phyloP scores from a whole-genome alignment of 495 filamentous ascomycete species.

The Hypoxylon trugodes region DNA sequence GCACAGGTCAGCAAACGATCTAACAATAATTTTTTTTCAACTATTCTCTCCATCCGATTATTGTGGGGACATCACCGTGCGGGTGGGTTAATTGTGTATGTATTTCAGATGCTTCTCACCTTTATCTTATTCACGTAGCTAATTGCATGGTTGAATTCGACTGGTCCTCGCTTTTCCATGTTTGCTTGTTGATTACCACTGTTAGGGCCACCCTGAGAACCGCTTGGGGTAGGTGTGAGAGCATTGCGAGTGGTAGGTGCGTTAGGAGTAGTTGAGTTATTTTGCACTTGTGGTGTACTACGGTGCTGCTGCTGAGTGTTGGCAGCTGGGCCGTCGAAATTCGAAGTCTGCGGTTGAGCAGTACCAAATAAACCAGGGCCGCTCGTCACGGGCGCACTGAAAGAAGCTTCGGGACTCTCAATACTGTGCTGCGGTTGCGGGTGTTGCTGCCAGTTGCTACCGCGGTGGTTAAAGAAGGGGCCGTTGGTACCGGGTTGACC shows the following conservation, averaged over 20 bases:
- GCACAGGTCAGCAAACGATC: slow-evolving; percentile 22
- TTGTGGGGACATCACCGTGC: slow-evolving; percentile 13
- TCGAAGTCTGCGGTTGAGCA: slow-evolving; percentile 50
- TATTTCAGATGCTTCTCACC: slow-evolving; percentile 58
- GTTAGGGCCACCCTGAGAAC: slow-evolving; percentile 50
- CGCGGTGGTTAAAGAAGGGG: slow-evolving; percentile 50
- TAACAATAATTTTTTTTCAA: slow-evolving; percentile 5
- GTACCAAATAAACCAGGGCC: slow-evolving; percentile 55
- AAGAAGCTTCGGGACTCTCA: slow-evolving; percentile 62
- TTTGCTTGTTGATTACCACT: slow-evolving; percentile 64
- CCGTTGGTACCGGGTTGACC: slow-evolving; percentile 43
- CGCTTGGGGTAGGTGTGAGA: slow-evolving; percentile 61
- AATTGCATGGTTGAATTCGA: slow-evolving; percentile 99
- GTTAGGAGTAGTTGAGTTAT: slow-evolving; percentile 52
- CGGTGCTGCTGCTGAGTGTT: slow-evolving; percentile 83
- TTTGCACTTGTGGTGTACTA: slow-evolving; percentile 81
- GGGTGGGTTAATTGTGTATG: not conserved
- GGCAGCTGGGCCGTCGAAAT: slow-evolving; percentile 60
- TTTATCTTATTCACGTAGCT: slow-evolving; percentile 99
- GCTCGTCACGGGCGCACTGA: slow-evolving; percentile 59
- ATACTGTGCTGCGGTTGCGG: slow-evolving; percentile 65
- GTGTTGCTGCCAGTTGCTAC: slow-evolving; percentile 59
- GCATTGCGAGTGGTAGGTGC: slow-evolving; percentile 53
- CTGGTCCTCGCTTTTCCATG: slow-evolving; percentile 87
- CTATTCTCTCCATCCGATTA: slow-evolving; percentile 7